phyloP scores from a whole-genome alignment of 164 flowering plant species.

The Brasenia schreberi region DNA sequence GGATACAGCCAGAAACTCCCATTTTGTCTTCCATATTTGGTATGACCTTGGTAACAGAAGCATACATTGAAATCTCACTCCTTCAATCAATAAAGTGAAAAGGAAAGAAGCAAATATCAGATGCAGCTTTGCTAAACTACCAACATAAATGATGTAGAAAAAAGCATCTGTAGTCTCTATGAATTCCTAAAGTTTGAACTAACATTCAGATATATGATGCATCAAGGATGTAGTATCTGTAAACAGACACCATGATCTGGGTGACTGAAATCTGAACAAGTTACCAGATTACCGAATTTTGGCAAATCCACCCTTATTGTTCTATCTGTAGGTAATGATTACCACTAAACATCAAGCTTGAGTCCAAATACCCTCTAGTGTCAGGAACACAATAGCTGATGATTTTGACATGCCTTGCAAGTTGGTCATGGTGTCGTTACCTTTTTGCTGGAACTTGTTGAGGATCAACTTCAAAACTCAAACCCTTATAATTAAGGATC shows the following conservation, averaged over 20 bases:
- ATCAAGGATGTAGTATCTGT: background rate
- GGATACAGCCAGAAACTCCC: slow-evolving; percentile 1
- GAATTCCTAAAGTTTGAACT: background rate
- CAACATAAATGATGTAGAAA: background rate
- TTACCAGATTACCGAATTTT: no score
- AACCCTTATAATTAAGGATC: no score
- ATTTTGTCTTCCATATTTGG: background rate
- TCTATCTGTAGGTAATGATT: no score
- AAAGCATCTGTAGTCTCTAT: background rate
- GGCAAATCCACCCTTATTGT: no score
- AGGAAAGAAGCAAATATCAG: background rate
- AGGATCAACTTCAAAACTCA: no score
- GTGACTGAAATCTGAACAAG: background rate
- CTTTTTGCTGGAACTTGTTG: no score
- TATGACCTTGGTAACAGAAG: background rate
- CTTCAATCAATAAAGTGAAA: background rate
- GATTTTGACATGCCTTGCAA: no score
- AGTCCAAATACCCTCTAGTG: no score
- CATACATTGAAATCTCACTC: slow-evolving; percentile 2
- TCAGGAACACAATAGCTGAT: no score
- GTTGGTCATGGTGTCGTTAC: no score
- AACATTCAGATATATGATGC: background rate
- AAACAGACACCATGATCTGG: background rate
- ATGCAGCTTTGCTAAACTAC: background rate
- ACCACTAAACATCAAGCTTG: no score